phyloP scores from a whole-genome alignment of 2,329 filamentous ascomycete genomes.

The Cladophialophora bantiana region DNA sequence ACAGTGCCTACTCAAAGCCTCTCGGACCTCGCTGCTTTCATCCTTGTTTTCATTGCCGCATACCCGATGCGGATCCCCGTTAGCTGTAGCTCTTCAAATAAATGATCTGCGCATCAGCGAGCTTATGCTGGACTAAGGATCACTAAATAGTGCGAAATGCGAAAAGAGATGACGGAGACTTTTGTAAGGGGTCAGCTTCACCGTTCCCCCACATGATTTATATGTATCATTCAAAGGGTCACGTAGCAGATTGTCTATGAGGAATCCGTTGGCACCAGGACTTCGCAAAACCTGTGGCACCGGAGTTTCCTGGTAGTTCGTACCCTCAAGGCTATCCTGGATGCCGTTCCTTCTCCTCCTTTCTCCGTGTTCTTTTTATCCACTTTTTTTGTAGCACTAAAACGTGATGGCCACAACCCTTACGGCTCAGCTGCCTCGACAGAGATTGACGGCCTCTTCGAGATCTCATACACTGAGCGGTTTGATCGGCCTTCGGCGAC shows the following conservation, averaged over 20 bases:
- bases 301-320: neutral
- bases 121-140: neutral
- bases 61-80: neutral
- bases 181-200: neutral
- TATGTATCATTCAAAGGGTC: neutral
- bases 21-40: neutral
- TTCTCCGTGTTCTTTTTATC: neutral
- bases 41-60: neutral
- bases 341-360: neutral
- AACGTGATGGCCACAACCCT: neutral
- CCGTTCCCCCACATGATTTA: neutral
- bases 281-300: neutral
- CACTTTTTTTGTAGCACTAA: neutral
- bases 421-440: neutral
- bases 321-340: neutral
- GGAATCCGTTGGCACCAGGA: neutral
- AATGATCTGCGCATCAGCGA: neutral
- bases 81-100: neutral
- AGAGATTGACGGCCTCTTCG: neutral
- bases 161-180: neutral
- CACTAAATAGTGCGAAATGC: neutral
- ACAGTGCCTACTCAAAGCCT: neutral
- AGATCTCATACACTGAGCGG: neutral
- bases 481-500: neutral
- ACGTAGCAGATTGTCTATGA: neutral